Conservation (phyloP, 2,329 filamentous ascomycete species). For the Talaromyces amestolkiae region DNA sequence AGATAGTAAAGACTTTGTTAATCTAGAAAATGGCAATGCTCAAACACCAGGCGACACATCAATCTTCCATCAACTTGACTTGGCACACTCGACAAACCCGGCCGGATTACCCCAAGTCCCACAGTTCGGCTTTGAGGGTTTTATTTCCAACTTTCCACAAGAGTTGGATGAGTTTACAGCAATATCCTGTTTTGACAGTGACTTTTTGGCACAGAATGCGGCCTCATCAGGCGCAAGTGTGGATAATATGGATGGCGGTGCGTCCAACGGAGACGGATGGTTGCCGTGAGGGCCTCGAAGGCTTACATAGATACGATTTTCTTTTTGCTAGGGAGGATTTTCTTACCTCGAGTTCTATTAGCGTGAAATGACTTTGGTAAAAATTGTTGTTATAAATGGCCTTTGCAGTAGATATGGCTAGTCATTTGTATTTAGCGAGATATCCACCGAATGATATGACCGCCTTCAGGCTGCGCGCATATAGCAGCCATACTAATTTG, state of each 20-base stretch:
- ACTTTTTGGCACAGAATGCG: constrained; percentile 20
- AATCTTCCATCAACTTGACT: constrained; percentile 22
- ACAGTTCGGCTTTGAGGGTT: constrained; percentile 39
- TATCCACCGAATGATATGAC: neutral
- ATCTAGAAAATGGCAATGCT: constrained; percentile 15
- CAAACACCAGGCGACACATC: neutral
- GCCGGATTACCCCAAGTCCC: constrained; percentile 24
- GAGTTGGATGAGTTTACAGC: constrained; percentile 42
- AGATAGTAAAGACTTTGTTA: constrained; percentile 21
- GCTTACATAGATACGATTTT: neutral
- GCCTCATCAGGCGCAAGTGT: neutral
- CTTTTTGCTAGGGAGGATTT: neutral
- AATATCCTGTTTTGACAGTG: constrained; percentile 40
- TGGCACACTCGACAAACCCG: constrained; percentile 26
- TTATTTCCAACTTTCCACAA: constrained; percentile 42
- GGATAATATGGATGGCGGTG: neutral
- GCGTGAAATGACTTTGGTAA: neutral
- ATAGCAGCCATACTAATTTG: neutral
- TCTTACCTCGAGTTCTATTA: neutral
- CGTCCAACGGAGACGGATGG: neutral
- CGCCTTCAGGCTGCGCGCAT: neutral
- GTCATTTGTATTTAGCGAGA: neutral
- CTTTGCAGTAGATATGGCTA: neutral
- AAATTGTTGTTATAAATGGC: neutral
- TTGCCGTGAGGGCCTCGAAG: neutral